Base-by-base conservation (phyloP, 2,329 filamentous ascomycete genomes). In the Colletotrichum tabaci region DNA sequence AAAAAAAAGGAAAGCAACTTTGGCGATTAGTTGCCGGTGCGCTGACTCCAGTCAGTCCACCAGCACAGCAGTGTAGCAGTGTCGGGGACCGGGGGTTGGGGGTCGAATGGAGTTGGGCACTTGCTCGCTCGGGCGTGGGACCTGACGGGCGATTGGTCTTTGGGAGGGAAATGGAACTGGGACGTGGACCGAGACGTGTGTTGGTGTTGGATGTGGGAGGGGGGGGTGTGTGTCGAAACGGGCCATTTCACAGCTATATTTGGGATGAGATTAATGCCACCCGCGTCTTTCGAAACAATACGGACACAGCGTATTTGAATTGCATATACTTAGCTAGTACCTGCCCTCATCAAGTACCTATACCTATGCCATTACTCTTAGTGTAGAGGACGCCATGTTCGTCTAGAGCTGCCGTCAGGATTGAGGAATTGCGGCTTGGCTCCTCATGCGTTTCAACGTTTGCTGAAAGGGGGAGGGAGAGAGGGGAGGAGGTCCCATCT, bases 1-100 rank as follows among this genome's bases (percentile, higher is more conserved):
- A 44, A 30, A 64, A 52, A 46, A 40, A 46, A 61, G 40, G 61
- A 56, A 61, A 58, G 57, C 46, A 67, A 58, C 68, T 53, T 53
- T 63, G 68, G 35, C 65, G 68, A 71, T 63, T 53, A 52, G 68
- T 58, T 62, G 65, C 50, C 53, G 68, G 46, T 42, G 47, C 61
- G 47, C 5, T 67, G 66, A 49, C 67, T 65, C 35, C 35, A 38
- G 35, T 38, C 35, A 38, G 35, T 38, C 35, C 35, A 38, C 35
- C 35, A 38, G 35, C 8, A 38, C 35, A 38, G 35, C 9, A 38
- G 35, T 38, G 35, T 38, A 38, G 35, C 35, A 38, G 35, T 38
- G 65, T 71, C 65, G 68, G 57, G 64, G 46, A 71, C 67, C 68
- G 64, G 68, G 68, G 68, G 68, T 71, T 68, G 68, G 68, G 68